These are phyloP conservation scores for Malus orientalis DNA, from an alignment of 306 rosid species.

Conservation along the genomic window DNA sequence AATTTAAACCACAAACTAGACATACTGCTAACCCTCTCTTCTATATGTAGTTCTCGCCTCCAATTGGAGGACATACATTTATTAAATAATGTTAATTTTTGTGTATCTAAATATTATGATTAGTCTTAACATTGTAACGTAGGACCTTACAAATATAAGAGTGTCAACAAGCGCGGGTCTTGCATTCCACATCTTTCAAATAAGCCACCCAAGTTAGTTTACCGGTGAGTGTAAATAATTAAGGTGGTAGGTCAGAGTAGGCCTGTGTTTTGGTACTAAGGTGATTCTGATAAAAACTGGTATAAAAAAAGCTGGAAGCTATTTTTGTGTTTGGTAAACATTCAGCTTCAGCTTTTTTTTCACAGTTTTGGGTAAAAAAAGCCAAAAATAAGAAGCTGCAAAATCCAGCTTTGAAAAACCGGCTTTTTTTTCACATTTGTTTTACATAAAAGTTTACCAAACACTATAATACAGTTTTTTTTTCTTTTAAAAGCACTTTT, in stretches of 20 bases:
- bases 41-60: not conserved
- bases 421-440: no score
- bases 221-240: not conserved
- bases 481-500: no score
- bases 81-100: not conserved
- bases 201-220: not conserved
- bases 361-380: no score
- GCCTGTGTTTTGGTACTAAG: not conserved
- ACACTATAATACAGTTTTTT: no score
- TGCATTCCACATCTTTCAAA: not conserved
- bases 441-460: no score
- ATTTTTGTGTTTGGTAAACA: no score
- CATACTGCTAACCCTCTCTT: not conserved
- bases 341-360: no score
- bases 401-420: no score
- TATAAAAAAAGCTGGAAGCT: no score
- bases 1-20: not conserved
- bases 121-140: not conserved
- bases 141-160: not conserved
- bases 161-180: not conserved
- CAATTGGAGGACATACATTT: not conserved
- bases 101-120: no score
- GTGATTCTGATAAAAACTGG: no score
- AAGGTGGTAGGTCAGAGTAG: not conserved
- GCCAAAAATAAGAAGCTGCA: no score